A percentile compares a stretch with the other conserved stretches of the same genome.
Conservation (phyloP, 2,329 filamentous ascomycete genomes). For the Tolypocladium ophioglossoides region DNA sequence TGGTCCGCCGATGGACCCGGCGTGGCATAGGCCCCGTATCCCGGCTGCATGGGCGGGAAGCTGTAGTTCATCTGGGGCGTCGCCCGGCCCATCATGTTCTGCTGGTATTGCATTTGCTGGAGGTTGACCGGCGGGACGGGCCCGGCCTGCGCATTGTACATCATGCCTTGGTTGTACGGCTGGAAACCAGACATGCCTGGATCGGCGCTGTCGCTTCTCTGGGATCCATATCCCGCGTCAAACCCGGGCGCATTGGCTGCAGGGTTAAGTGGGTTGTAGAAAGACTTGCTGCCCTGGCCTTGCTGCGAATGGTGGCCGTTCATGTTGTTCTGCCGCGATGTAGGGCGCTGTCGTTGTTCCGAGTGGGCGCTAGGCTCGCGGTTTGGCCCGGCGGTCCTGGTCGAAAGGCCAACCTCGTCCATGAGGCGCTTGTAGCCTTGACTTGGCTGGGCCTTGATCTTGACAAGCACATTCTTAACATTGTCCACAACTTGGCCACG, state of each 20-base stretch:
- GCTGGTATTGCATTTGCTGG: conserved; percentile 49
- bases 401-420: conserved; percentile 93
- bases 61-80: conserved; percentile 45
- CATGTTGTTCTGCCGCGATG: conserved; percentile 41
- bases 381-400: conserved; percentile 36
- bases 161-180: conserved; percentile 37
- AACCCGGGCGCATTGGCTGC: conserved; percentile 30
- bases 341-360: conserved; percentile 43
- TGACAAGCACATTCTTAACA: conserved; percentile 77
- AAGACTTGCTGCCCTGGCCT: conserved; percentile 36
- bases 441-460: conserved; percentile 84
- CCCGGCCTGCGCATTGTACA: conserved; percentile 37
- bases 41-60: conserved; percentile 45
- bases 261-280: conserved; percentile 40
- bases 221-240: conserved; percentile 40
- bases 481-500: conserved; percentile 83
- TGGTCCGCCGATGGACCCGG: conserved; percentile 41
- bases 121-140: conserved; percentile 34
- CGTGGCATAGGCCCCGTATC: conserved; percentile 41
- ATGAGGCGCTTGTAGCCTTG: conserved; percentile 98
- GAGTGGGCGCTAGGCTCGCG: conserved; percentile 32
- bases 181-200: conserved; percentile 37
- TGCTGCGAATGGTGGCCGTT: conserved; percentile 31
- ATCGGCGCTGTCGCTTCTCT: conserved; percentile 43
- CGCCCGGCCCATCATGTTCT: conserved; percentile 43